Evolutionary conservation across 768 basidiomycete species (phyloP).

Genomic region (Lentinula aciculospora): DNA sequence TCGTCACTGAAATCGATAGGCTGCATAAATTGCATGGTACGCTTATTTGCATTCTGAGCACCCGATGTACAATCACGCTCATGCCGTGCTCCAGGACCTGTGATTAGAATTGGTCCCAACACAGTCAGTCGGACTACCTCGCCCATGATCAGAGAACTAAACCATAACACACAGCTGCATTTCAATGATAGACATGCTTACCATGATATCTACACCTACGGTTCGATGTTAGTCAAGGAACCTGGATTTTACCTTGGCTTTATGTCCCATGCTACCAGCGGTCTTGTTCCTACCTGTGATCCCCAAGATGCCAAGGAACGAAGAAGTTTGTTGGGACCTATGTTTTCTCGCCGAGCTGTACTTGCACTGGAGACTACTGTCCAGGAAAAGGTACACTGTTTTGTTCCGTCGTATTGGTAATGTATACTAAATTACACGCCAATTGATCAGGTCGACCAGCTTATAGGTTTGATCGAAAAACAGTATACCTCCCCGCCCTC

Average conservation of each 20-base stretch:
- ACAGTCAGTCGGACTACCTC: slow-evolving; percentile 18
- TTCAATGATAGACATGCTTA: slow-evolving; percentile 29
- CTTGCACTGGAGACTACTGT: slow-evolving; percentile 9
- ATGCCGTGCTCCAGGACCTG: slow-evolving; percentile 21
- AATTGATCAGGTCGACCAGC: not conserved
- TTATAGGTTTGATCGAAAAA: not conserved
- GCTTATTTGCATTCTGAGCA: not conserved
- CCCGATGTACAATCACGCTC: not conserved
- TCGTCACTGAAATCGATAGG: slow-evolving; percentile 19
- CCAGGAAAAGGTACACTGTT: slow-evolving; percentile 7
- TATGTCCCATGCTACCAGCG: not conserved
- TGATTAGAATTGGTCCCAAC: slow-evolving; percentile 31
- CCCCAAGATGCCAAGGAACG: slow-evolving; percentile 11
- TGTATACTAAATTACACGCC: not conserved
- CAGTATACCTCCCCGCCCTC: slow-evolving; percentile 29
- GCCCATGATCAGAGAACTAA: not conserved
- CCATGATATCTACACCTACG: slow-evolving; percentile 24
- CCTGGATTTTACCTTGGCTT: slow-evolving; percentile 4
- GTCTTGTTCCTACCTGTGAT: not conserved
- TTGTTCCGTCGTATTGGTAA: not conserved
- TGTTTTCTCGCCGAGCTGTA: slow-evolving; percentile 15
- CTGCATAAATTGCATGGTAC: slow-evolving; percentile 22
- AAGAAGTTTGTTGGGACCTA: slow-evolving; percentile 11
- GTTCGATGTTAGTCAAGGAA: slow-evolving; percentile 18
- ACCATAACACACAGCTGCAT: slow-evolving; percentile 22